Conservation (phyloP, 208 protist species). For the Leishmania aethiopica region DNA sequence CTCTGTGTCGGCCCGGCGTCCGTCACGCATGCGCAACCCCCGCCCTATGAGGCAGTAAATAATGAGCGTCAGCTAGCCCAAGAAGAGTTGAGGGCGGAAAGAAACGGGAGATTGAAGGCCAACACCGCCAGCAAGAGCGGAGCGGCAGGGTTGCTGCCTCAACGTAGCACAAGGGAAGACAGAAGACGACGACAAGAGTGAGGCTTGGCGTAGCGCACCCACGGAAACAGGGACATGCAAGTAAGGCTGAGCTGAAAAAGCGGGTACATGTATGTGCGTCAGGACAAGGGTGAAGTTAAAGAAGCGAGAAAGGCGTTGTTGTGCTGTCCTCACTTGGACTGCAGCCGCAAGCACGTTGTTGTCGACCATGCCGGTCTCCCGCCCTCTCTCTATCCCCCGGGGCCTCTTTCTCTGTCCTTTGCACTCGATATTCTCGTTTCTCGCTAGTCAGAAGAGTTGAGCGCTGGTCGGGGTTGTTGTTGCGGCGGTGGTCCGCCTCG, state of each 20-base stretch:
- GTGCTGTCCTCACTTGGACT: background rate
- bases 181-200: background rate
- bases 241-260: background rate
- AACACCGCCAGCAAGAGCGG: background rate
- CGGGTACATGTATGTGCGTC: background rate
- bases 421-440: too few relatives aligned
- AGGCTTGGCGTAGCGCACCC: background rate
- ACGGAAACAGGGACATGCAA: too few relatives aligned
- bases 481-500: too few relatives aligned
- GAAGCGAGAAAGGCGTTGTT: background rate
- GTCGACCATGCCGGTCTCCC: background rate
- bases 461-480: background rate
- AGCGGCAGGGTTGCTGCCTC: background rate
- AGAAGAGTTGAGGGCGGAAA: too few relatives aligned
- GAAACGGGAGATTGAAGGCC: background rate
- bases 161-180: background rate
- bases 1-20: too few relatives aligned
- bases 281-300: background rate
- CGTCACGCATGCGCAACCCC: too few relatives aligned
- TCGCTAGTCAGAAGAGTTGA: background rate
- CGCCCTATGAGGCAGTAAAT: too few relatives aligned
- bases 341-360: background rate
- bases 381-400: background rate
- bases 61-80: too few relatives aligned
- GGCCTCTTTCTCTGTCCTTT: background rate